Evolutionary conservation across 2,329 filamentous ascomycete genomes (phyloP).

Genomic region (Clarireedia monteithiana): DNA sequence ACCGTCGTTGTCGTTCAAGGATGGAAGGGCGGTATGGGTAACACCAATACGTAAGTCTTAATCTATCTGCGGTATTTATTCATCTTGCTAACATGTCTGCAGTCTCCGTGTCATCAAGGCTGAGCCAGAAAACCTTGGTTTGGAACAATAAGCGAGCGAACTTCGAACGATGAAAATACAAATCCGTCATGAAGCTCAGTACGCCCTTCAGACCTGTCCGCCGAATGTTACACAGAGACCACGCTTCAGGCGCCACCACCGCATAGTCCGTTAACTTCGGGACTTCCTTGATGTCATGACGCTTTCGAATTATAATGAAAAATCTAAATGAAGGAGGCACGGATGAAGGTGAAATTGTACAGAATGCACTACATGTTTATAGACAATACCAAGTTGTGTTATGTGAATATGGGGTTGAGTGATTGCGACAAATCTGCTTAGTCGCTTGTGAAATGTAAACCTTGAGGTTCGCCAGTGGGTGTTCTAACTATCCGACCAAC

Average conservation of each 20-base stretch:
- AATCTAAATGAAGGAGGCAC: background rate
- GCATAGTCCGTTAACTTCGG: background rate
- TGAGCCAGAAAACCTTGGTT: slow-evolving; percentile 25
- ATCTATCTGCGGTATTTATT: background rate
- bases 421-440: no score
- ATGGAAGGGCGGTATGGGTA: slow-evolving; percentile 86
- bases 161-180: background rate
- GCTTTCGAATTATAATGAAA: slow-evolving; percentile 6
- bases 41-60: slow-evolving; percentile 63
- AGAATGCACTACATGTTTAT: slow-evolving; percentile 1
- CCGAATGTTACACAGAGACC: background rate
- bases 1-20: slow-evolving; percentile 79
- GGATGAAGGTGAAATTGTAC: slow-evolving; percentile 2
- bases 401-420: no score
- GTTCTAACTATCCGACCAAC: no score
- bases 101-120: slow-evolving; percentile 30
- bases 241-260: background rate
- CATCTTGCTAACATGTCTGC: slow-evolving; percentile 1
- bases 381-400: slow-evolving; percentile 2
- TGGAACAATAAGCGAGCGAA: slow-evolving; percentile 7
- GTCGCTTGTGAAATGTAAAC: no score
- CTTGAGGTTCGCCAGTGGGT: no score
- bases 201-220: background rate
- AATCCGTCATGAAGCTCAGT: background rate
- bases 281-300: background rate